A percentile compares a stretch with the other conserved stretches of the same genome.
These are phyloP conservation scores for Breviolum minutum DNA, from an alignment of 73 alveolate species.

Conservation along the genomic window DNA sequence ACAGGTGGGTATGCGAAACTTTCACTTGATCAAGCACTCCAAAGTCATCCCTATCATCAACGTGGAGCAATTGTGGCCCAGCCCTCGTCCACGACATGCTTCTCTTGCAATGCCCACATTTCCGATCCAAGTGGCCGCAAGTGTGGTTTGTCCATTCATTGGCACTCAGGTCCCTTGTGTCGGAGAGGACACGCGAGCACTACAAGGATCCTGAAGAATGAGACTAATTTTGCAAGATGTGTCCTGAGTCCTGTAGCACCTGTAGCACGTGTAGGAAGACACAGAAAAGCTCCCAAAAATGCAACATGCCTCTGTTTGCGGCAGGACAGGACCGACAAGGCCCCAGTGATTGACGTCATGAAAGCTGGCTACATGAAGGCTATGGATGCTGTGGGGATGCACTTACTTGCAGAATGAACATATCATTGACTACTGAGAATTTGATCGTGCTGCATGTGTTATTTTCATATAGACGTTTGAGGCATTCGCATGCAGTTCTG, in stretches of 20 bases:
- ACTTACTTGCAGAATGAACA: not conserved
- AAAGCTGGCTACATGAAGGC: constrained; percentile 59
- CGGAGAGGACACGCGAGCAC: constrained; percentile 97
- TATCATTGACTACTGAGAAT: not conserved
- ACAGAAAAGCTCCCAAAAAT: too few species aligned
- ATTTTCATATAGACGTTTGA: too few species aligned
- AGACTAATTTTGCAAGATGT: not conserved
- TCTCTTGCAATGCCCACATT: too few species aligned
- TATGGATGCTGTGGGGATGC: not conserved
- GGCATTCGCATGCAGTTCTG: not conserved
- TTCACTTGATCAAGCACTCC: constrained; percentile 99
- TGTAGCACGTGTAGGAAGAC: not conserved
- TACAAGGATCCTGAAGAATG: constrained; percentile 95
- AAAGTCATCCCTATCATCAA: constrained; percentile 95
- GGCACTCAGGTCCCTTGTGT: constrained; percentile 98
- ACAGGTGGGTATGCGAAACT: constrained; percentile 99
- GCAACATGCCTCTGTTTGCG: not conserved
- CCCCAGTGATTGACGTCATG: constrained; percentile 90
- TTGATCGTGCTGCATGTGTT: not conserved
- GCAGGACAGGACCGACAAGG: constrained; percentile 78
- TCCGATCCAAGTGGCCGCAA: too few species aligned
- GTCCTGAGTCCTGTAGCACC: not conserved
- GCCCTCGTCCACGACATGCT: not conserved
- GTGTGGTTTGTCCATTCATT: constrained; percentile 34
- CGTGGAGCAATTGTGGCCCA: constrained; percentile 93